Conservation (phyloP, 495 filamentous ascomycete genomes). For the Penicillium paradoxum region DNA sequence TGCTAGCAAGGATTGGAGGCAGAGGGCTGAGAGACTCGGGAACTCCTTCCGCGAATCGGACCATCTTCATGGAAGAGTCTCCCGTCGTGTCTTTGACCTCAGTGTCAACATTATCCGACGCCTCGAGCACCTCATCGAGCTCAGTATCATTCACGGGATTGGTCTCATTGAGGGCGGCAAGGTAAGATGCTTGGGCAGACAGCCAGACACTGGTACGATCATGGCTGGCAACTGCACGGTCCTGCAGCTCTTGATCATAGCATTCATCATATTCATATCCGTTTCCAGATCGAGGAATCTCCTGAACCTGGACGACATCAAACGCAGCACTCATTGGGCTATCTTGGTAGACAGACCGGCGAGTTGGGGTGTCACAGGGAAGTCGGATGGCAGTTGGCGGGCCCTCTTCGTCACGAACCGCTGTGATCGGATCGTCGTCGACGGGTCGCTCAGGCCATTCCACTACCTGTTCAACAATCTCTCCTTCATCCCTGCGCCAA, state of each 20-base stretch:
- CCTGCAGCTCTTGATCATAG: slow-evolving; percentile 62
- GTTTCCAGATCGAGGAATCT: slow-evolving; percentile 38
- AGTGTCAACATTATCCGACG: slow-evolving; percentile 8
- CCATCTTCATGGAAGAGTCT: slow-evolving; percentile 58
- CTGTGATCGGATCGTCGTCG: slow-evolving; percentile 40
- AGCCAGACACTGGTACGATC: slow-evolving; percentile 83
- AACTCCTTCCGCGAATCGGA: slow-evolving; percentile 63
- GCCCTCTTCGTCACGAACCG: slow-evolving; percentile 47
- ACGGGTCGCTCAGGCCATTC: slow-evolving; percentile 51
- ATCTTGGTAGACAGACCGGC: slow-evolving; percentile 17
- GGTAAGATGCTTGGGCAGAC: slow-evolving; percentile 68
- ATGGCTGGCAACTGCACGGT: slow-evolving; percentile 59
- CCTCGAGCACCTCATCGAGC: slow-evolving; percentile 26
- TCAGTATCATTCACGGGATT: slow-evolving; percentile 51
- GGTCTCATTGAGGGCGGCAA: slow-evolving; percentile 62
- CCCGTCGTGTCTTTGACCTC: slow-evolving; percentile 17
- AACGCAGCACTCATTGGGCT: slow-evolving; percentile 31
- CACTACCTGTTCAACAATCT: slow-evolving; percentile 63
- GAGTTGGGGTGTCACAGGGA: slow-evolving; percentile 24
- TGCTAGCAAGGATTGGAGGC: slow-evolving; percentile 37
- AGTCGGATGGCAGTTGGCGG: slow-evolving; percentile 59
- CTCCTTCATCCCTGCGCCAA: slow-evolving; percentile 50
- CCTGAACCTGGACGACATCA: slow-evolving; percentile 32
- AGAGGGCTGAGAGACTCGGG: slow-evolving; percentile 34
- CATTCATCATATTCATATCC: slow-evolving; percentile 61